Conservation (phyloP, 495 filamentous ascomycete species). For the Talaromyces wortmannii region DNA sequence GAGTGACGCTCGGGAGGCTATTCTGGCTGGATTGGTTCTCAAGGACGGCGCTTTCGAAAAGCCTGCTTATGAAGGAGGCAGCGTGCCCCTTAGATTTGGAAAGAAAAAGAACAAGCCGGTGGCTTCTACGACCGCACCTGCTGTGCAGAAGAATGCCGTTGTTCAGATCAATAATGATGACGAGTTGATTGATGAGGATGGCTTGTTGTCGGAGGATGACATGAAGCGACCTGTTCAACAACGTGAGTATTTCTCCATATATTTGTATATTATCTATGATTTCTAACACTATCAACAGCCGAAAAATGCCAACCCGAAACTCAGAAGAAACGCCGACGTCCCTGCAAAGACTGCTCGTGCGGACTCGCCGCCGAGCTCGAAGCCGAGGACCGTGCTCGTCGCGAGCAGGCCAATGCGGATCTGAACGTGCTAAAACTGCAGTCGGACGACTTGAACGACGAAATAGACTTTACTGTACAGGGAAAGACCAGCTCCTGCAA, state of each 20-base stretch:
- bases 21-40: conserved; percentile 74
- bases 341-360: conserved; percentile 98
- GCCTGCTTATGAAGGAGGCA: conserved; percentile 55
- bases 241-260: conserved; percentile 49
- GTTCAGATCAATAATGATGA: conserved; percentile 3
- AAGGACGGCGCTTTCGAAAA: conserved; percentile 61
- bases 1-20: conserved; percentile 53
- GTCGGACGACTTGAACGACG: conserved; percentile 64
- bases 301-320: conserved; percentile 75
- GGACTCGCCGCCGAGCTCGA: conserved; percentile 74
- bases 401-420: conserved; percentile 51
- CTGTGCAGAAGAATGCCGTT: background rate
- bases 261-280: background rate
- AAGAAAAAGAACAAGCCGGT: conserved; percentile 55
- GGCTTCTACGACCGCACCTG: conserved; percentile 17
- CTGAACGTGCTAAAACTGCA: conserved; percentile 66
- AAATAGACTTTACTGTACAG: conserved; percentile 92
- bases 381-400: conserved; percentile 69
- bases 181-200: conserved; percentile 82
- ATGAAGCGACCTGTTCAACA: conserved; percentile 62
- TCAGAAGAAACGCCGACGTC: conserved; percentile 82
- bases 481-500: conserved; percentile 92
- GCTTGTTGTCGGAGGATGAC: conserved; percentile 77
- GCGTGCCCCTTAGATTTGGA: conserved; percentile 67
- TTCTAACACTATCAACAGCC: conserved; percentile 37